Evolutionary conservation across 371 early-diverging fungal species (phyloP), one percentile per base, ranked within the genome.

Genomic region (Actinomortierella ambigua): DNA sequence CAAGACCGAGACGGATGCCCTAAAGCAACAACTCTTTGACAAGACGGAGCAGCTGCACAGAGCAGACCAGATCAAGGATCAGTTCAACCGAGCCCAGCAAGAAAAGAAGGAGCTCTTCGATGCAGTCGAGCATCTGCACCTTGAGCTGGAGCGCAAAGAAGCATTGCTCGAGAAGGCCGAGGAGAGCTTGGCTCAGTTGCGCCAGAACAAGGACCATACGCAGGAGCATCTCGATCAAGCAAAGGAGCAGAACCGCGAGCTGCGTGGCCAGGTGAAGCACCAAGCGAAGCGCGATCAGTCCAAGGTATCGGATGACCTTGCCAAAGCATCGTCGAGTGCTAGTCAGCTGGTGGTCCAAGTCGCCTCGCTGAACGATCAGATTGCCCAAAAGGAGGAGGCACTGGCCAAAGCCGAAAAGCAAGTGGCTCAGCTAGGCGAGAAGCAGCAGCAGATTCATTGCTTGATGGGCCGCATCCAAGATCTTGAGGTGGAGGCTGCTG

Each of bases 241-340:
- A 34, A 11, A 51, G 22, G 26, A 34, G 6, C 22, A 40, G 13
- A 44, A 54, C 27, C 54, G 61, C 6, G 59, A 68, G 20, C 58
- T 50, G 24, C 41, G 39, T 20, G 26, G 44, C 18, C 44, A 62
- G 29, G 58, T 68, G 34, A 57, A 54, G 42, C 18, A 13, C 20
- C 24, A 52, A 4, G 52, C 57, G 22, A 27, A 50, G 23, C 34
- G 44, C 17, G 23, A 27, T 2, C 52, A 56, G 1, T 50, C 50
- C 7, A 57, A 46, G 20, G 51, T 59, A 0, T 40, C 56, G 18
- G 50, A 52, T 20, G 63, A 68, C 24, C 24, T 55, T 14, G 29
- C 59, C n/a, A 34, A 58, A 7, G 53, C 51, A 13, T 59, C 69
- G 15, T 55, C 63, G 0, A 68, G 59, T 0, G 69, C 59, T 40